Base-by-base conservation (phyloP, 495 filamentous ascomycete genomes). In the Podospora tetraspora region DNA sequence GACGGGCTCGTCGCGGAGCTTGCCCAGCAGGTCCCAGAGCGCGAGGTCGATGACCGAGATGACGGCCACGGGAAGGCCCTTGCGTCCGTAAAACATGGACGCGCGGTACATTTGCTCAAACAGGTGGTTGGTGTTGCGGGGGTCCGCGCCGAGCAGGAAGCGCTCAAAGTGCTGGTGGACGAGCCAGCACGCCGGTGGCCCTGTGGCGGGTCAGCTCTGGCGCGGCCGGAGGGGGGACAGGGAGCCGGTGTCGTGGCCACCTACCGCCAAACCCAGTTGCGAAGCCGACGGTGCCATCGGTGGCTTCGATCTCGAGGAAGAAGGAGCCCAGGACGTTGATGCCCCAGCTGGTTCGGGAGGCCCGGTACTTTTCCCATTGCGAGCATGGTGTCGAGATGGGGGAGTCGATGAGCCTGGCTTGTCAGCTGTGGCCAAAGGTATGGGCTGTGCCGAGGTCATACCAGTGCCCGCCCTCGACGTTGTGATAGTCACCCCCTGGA, bases 91-190 rank as follows among this genome's bases (percentile, higher is more conserved):
- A 84, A 96, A 97, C 90, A 96, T 94, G 52, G 92, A 94, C 12
- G 86, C 92, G 34, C 92, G 89, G 81, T 96, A 97, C 93, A 97
- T 96, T 78, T 95, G 92, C 78, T 97, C 93, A 77, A 95, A 97
- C 5, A 97, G 82, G 69, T 90, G 84, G 76, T 94, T 96, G 63
- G 90, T 93, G 73, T 97, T 90, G 61, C 93, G 87, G 1, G 93
- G 93, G 77, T 97, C 93, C 64, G 89, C 88, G 58, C 93, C 93
- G 70, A 96, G 88, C 69, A 97, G 80, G 83, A 97, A 97, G 62
- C 93, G 86, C 78, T 93, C 88, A 76, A 97, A 95, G 78, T 97
- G 93, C 77, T 95, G 89, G 68, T 92, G 88, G 59, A 92, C 89
- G 60, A 97, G 86, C 93, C 93, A 97, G 80, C 93, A 96, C 29